Percentiles rank a stretch among this genome's conserved stretches.
These are phyloP conservation scores for Debaryomyces prosopidis DNA, from an alignment of 805 yeast genomes.

Conservation along the genomic window DNA sequence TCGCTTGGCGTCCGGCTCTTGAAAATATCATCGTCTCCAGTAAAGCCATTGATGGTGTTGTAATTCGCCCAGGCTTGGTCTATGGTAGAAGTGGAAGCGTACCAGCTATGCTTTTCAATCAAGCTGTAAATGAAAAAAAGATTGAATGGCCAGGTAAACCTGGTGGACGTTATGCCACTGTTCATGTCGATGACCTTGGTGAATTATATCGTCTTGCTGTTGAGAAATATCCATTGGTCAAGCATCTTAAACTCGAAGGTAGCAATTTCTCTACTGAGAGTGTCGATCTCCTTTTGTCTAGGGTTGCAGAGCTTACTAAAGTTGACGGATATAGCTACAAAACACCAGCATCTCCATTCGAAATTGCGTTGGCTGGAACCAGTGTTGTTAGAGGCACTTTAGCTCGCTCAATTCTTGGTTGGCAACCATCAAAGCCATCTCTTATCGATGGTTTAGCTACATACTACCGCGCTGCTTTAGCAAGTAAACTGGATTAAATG, in stretches of 20 bases:
- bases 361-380: constrained; percentile 5
- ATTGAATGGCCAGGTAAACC: constrained; percentile 6
- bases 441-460: constrained; percentile 5
- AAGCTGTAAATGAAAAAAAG: background rate
- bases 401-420: constrained; percentile 6
- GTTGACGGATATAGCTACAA: constrained; percentile 5
- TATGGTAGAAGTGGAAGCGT: constrained; percentile 7
- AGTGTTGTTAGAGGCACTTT: constrained; percentile 7
- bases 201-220: constrained; percentile 1
- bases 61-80: constrained; percentile 8
- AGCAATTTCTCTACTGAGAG: constrained; percentile 5
- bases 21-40: constrained; percentile 4
- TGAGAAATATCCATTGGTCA: constrained; percentile 7
- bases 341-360: constrained; percentile 3
- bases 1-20: constrained; percentile 7
- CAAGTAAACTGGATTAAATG: no score
- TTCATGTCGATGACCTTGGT: constrained; percentile 3
- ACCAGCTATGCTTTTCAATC: constrained; percentile 4
- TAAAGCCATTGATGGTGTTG: constrained; percentile 4
- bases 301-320: constrained; percentile 3
- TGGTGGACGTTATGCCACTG: constrained; percentile 5
- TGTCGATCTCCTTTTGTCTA: constrained; percentile 6
- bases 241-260: constrained; percentile 6
- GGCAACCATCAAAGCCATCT: constrained; percentile 7
- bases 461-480: no score